A percentile compares a stretch with the other conserved stretches of the same genome.
phyloP scores from a whole-genome alignment of 169 alveolate species.

The Eimeria acervulina region DNA sequence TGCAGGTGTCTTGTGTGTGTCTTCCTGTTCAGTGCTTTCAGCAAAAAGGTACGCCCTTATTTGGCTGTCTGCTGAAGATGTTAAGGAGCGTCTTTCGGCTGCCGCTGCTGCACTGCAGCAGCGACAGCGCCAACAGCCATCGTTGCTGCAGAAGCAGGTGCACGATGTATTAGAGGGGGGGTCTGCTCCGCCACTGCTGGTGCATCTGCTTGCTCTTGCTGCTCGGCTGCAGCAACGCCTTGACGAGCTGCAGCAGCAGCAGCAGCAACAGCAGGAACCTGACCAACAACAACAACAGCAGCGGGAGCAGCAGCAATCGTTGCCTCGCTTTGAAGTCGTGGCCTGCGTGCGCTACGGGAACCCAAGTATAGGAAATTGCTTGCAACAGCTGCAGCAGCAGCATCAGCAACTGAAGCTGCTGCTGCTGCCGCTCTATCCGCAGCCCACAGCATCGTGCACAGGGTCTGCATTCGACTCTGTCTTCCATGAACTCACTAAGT shows the following conservation, averaged over 20 bases:
- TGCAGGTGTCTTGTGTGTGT: neutral
- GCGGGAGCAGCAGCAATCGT: neutral
- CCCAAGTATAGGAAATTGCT: conserved; percentile 78
- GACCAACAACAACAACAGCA: conserved; percentile 23
- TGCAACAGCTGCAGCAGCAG: conserved; percentile 76
- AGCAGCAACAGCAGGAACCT: no score
- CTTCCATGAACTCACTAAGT: conserved; percentile 79
- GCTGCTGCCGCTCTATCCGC: conserved; percentile 88
- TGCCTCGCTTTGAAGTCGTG: conserved; percentile 25
- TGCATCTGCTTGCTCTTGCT: conserved; percentile 26
- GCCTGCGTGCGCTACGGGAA: conserved; percentile 86
- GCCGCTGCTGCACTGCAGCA: conserved; percentile 47
- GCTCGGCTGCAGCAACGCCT: conserved; percentile 43
- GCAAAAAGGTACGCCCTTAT: conserved; percentile 18
- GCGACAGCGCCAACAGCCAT: neutral
- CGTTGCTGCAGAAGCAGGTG: conserved; percentile 1
- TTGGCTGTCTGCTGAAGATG: conserved; percentile 46
- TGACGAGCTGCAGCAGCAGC: conserved; percentile 45
- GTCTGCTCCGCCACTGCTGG: conserved; percentile 5
- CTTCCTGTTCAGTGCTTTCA: conserved; percentile 8
- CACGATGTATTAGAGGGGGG: neutral
- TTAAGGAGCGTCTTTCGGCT: conserved; percentile 4
- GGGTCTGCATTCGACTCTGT: conserved; percentile 85
- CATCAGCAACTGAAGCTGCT: conserved; percentile 84
- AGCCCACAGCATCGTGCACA: conserved; percentile 86